Conservation (phyloP, 2,329 filamentous ascomycete species). For the Eutypa lata region DNA sequence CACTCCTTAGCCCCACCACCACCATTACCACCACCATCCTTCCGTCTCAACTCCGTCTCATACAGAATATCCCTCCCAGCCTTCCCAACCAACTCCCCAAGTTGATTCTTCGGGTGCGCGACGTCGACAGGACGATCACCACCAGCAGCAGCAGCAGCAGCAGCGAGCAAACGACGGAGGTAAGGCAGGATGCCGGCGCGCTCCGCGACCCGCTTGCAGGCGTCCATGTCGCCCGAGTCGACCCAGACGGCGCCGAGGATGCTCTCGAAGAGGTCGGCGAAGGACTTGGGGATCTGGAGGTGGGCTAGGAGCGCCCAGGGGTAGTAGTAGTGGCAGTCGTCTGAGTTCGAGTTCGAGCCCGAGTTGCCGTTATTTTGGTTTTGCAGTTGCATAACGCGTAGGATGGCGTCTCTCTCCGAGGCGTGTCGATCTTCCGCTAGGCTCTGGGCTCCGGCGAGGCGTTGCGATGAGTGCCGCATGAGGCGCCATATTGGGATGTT, state of each 20-base stretch:
- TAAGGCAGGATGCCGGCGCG: constrained; percentile 63
- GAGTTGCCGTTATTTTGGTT: too few species aligned
- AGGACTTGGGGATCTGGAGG: constrained; percentile 70
- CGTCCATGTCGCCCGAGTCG: constrained; percentile 64
- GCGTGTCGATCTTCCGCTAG: constrained; percentile 43
- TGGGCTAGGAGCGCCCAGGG: constrained; percentile 73
- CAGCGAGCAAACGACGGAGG: constrained; percentile 59
- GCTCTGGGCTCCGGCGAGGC: constrained; percentile 46
- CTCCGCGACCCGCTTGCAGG: constrained; percentile 59
- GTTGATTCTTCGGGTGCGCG: constrained; percentile 63
- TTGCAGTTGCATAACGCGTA: constrained; percentile 48
- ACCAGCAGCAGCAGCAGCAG: constrained; percentile 58
- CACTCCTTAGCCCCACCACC: constrained; percentile 14
- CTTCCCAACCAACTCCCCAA: constrained; percentile 56
- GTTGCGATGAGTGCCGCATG: constrained; percentile 55
- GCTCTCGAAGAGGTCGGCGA: constrained; percentile 80
- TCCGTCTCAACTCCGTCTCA: constrained; percentile 27
- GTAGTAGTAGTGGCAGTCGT: too few species aligned
- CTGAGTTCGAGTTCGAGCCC: too few species aligned
- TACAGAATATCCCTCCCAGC: constrained; percentile 51
- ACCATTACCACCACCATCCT: constrained; percentile 16
- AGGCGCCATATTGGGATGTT: constrained; percentile 63
- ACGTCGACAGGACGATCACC: too few species aligned
- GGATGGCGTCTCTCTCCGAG: constrained; percentile 46
- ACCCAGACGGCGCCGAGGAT: constrained; percentile 80